A percentile compares a stretch with the other conserved stretches of the same genome.
phyloP scores from a whole-genome alignment of 768 basidiomycete species.

The Rhodotorula babjevae region DNA sequence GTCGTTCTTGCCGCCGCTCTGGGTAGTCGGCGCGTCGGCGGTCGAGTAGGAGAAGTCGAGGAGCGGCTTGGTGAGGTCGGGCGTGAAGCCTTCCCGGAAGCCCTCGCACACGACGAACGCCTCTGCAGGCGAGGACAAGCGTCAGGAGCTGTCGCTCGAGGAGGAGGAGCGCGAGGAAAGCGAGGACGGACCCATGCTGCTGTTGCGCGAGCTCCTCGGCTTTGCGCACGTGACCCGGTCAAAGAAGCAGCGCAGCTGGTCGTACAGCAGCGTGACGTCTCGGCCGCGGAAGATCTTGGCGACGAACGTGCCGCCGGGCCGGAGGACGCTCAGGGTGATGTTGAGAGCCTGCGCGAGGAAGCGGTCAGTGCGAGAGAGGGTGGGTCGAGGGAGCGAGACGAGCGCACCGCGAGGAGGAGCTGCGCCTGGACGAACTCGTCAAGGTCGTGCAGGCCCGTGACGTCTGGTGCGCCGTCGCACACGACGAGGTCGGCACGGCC shows the following conservation, averaged over 20 bases:
- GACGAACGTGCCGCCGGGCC: slow-evolving; percentile 49
- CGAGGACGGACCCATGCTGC: slow-evolving; percentile 48
- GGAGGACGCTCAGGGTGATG: slow-evolving; percentile 50
- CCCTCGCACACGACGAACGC: slow-evolving; percentile 51
- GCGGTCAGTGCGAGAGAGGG: neutral
- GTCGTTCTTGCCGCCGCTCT: slow-evolving; percentile 15
- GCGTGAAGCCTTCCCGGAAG: slow-evolving; percentile 43
- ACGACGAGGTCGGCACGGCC: slow-evolving; percentile 50
- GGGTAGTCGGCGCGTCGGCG: neutral
- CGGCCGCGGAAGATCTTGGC: slow-evolving; percentile 52
- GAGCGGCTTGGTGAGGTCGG: slow-evolving; percentile 39
- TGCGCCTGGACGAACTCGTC: slow-evolving; percentile 53
- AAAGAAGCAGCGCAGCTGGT: slow-evolving; percentile 50
- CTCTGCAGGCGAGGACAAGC: slow-evolving; percentile 43
- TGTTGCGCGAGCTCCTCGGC: slow-evolving; percentile 50
- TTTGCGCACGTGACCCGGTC: slow-evolving; percentile 50
- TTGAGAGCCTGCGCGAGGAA: slow-evolving; percentile 46
- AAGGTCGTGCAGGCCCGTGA: slow-evolving; percentile 53
- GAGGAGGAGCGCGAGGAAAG: neutral
- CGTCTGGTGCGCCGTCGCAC: slow-evolving; percentile 54
- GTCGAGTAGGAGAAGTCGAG: slow-evolving; percentile 38
- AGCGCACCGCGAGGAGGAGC: slow-evolving; percentile 49
- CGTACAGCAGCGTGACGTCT: slow-evolving; percentile 47
- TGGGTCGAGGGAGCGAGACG: neutral
- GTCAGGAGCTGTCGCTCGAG: too few relatives aligned